Evolutionary conservation across 1,284 basidiomycete genomes (phyloP).

Genomic region (Puccinia polysora): DNA sequence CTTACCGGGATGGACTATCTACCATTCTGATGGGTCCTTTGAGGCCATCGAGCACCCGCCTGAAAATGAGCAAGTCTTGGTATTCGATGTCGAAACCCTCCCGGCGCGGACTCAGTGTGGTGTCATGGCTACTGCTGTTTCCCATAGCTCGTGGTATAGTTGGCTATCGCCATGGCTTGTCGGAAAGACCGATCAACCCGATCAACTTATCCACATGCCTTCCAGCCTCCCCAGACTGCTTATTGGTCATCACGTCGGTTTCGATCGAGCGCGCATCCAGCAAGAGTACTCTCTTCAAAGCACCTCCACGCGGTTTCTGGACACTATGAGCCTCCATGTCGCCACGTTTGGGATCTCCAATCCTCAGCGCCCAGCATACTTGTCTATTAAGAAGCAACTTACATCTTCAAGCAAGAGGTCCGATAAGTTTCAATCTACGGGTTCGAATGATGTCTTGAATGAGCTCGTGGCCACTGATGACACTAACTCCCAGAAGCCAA

Average conservation of each 20-base stretch:
- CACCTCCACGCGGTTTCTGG: constrained; percentile 76
- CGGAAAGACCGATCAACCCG: constrained; percentile 61
- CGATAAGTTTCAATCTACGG: constrained; percentile 54
- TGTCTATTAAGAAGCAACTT: constrained; percentile 63
- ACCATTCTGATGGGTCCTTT: constrained; percentile 58
- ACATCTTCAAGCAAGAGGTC: constrained; percentile 59
- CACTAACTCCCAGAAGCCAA: constrained; percentile 50
- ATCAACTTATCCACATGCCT: constrained; percentile 69
- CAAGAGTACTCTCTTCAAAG: constrained; percentile 77
- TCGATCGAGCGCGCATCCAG: constrained; percentile 75
- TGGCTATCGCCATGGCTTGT: constrained; percentile 95
- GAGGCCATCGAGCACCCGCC: constrained; percentile 53
- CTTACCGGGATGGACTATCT: constrained; percentile 84
- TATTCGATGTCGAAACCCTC: constrained; percentile 93
- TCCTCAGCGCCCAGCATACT: constrained; percentile 89
- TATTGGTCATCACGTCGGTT: constrained; percentile 92
- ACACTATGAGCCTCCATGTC: constrained; percentile 92
- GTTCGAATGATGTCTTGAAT: no score
- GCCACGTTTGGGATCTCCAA: constrained; percentile 92
- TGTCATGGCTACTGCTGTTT: constrained; percentile 83
- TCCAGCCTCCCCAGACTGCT: constrained; percentile 59
- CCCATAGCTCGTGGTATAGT: constrained; percentile 80
- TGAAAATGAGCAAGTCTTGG: constrained; percentile 66
- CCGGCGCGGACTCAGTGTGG: constrained; percentile 74
- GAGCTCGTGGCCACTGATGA: no score